Percentiles rank a stretch among this genome's conserved stretches.
phyloP scores from a whole-genome alignment of 2,329 filamentous ascomycete species.

The Chrysoporthe cubensis region DNA sequence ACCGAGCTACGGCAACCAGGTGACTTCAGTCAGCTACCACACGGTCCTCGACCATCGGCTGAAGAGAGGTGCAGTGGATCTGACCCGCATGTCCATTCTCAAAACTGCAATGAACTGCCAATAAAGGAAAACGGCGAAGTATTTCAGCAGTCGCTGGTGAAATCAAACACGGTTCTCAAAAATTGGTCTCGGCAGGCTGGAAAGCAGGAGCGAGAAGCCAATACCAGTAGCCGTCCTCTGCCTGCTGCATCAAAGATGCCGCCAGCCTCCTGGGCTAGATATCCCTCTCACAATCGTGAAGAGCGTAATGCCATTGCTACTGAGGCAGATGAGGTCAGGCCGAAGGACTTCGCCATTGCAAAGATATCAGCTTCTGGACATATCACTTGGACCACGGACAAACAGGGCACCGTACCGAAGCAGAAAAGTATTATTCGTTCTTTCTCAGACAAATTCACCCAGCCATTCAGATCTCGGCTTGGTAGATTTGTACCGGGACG shows the following conservation, averaged over 20 bases:
- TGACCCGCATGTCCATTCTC: conserved; percentile 18
- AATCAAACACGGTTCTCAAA: conserved; percentile 18
- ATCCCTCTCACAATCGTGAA: conserved; percentile 38
- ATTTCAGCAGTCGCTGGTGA: conserved; percentile 12
- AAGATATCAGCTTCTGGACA: conserved; percentile 30
- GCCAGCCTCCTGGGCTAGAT: conserved; percentile 42
- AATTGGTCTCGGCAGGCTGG: conserved; percentile 17
- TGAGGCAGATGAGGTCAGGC: conserved; percentile 33
- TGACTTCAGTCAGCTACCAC: neutral
- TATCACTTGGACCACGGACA: conserved; percentile 37
- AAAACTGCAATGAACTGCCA: conserved; percentile 6
- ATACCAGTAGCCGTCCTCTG: neutral
- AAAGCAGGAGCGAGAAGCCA: conserved; percentile 11
- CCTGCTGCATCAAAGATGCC: conserved; percentile 3
- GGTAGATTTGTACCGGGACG: conserved; percentile 34
- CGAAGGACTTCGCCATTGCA: conserved; percentile 38
- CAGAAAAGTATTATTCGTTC: conserved; percentile 31
- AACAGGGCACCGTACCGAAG: conserved; percentile 4
- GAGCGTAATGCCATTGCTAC: conserved; percentile 35
- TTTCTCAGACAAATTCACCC: conserved; percentile 38
- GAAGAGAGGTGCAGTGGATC: conserved; percentile 11
- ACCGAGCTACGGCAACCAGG: conserved; percentile 3
- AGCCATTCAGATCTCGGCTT: conserved; percentile 36
- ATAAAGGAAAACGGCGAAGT: conserved; percentile 10
- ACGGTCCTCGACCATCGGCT: conserved; percentile 8